These are phyloP conservation scores for Gymnopilus dilepis DNA, from an alignment of 768 basidiomycete genomes.

Conservation along the genomic window DNA sequence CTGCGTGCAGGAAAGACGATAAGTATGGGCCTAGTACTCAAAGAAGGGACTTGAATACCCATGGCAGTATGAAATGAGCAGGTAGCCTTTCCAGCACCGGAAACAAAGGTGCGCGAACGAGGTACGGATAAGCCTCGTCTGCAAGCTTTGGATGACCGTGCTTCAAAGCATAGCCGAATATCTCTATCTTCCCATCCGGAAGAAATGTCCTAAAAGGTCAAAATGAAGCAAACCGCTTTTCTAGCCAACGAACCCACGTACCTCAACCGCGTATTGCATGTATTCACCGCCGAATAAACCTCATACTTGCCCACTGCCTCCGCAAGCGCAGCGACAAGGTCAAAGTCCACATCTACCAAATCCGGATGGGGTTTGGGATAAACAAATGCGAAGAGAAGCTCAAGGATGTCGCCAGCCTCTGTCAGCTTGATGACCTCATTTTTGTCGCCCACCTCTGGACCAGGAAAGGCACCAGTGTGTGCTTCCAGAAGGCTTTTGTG, in stretches of 20 bases:
- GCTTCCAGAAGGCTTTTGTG: neutral
- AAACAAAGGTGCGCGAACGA: constrained; percentile 23
- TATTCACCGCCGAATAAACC: constrained; percentile 28
- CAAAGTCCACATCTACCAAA: constrained; percentile 2
- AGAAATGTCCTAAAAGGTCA: constrained; percentile 5
- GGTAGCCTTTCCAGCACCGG: constrained; percentile 26
- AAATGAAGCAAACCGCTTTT: no score
- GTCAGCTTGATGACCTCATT: neutral
- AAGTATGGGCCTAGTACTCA: no score
- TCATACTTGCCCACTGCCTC: constrained; percentile 29
- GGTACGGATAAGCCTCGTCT: constrained; percentile 20
- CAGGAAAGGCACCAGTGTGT: neutral
- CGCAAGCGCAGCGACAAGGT: constrained; percentile 18
- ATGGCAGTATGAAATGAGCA: constrained; percentile 24
- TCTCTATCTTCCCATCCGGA: constrained; percentile 24
- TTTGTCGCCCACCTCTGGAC: neutral
- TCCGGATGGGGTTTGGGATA: neutral
- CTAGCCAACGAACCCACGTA: no score
- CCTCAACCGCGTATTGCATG: constrained; percentile 21
- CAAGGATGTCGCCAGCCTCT: neutral
- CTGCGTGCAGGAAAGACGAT: no score
- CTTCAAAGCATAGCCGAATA: constrained; percentile 30
- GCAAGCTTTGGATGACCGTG: constrained; percentile 30
- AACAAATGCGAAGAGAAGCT: neutral
- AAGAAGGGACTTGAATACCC: no score